Conservation (phyloP, 2,329 filamentous ascomycete species). For the Colletotrichum noveboracense region DNA sequence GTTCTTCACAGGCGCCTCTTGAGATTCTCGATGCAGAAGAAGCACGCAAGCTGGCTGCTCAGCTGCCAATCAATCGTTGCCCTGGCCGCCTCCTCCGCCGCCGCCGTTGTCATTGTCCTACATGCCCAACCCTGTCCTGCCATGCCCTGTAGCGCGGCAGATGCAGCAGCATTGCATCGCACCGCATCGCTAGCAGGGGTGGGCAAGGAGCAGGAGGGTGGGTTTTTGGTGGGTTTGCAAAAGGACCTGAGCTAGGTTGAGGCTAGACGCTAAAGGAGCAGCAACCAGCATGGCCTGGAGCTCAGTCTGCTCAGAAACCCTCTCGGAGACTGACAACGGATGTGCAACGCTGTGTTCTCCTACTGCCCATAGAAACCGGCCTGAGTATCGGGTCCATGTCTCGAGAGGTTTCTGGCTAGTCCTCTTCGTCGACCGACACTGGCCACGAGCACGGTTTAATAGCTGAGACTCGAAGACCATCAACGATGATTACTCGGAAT, state of each 20-base stretch:
- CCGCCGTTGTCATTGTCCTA: slow-evolving; percentile 14
- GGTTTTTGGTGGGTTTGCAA: slow-evolving; percentile 22
- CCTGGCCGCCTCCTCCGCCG: slow-evolving; percentile 8
- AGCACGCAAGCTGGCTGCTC: slow-evolving; percentile 12
- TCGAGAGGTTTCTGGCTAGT: not conserved
- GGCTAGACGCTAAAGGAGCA: slow-evolving; percentile 19
- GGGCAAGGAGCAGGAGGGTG: slow-evolving; percentile 8
- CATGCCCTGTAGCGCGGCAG: slow-evolving; percentile 22
- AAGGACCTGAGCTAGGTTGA: slow-evolving; percentile 23
- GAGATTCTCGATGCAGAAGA: slow-evolving; percentile 19
- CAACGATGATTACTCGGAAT: not conserved
- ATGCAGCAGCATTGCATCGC: slow-evolving; percentile 23
- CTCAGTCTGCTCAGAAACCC: not conserved
- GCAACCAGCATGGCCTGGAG: not conserved
- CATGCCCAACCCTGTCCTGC: slow-evolving; percentile 15
- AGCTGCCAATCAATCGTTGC: slow-evolving; percentile 9
- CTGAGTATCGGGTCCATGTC: not conserved
- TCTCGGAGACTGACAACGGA: slow-evolving; percentile 1
- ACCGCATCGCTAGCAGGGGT: slow-evolving; percentile 15
- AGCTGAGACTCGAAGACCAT: not conserved
- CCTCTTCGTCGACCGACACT: not conserved
- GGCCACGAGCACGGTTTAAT: not conserved
- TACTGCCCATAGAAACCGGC: not conserved
- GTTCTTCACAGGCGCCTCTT: slow-evolving; percentile 9
- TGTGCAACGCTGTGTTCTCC: not conserved